Conservation (phyloP, 2,329 filamentous ascomycete species). For the Neobulgaria alba region DNA sequence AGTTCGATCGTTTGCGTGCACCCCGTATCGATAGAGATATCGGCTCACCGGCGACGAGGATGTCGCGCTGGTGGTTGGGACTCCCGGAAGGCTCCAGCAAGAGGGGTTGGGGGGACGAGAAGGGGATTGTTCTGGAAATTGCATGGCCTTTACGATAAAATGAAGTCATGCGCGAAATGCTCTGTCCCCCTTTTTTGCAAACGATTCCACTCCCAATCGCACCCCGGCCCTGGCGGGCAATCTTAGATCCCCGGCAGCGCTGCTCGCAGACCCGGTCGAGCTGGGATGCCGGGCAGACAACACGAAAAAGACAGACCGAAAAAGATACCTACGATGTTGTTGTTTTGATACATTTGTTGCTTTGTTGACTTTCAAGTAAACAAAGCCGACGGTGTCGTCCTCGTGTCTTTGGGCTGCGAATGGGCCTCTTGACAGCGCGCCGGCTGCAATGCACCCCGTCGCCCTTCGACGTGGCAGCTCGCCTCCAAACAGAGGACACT, state of each 20-base stretch:
- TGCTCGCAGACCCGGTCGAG: background rate
- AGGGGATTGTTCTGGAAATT: conserved; percentile 1
- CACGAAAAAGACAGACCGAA: background rate
- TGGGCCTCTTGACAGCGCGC: too few species aligned
- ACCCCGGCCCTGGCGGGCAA: background rate
- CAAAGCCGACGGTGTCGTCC: too few species aligned
- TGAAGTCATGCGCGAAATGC: conserved; percentile 2
- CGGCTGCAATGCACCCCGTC: too few species aligned
- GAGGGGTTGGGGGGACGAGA: too few species aligned
- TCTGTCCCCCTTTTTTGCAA: conserved; percentile 1
- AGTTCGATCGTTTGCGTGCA: too few species aligned
- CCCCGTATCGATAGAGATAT: background rate
- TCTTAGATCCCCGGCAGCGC: conserved; percentile 1
- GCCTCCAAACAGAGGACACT: too few species aligned
- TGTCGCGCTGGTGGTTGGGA: background rate
- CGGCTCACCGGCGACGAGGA: background rate
- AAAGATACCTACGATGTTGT: background rate
- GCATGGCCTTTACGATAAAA: conserved; percentile 2
- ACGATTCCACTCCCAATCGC: background rate
- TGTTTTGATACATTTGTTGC: background rate
- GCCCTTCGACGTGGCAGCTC: too few species aligned
- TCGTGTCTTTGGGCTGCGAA: too few species aligned
- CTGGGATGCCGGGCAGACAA: background rate
- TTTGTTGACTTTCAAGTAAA: background rate
- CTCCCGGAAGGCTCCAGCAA: too few species aligned